Evolutionary conservation across 2,329 filamentous ascomycete species (phyloP).

Genomic region (Sclerotinia borealis): DNA sequence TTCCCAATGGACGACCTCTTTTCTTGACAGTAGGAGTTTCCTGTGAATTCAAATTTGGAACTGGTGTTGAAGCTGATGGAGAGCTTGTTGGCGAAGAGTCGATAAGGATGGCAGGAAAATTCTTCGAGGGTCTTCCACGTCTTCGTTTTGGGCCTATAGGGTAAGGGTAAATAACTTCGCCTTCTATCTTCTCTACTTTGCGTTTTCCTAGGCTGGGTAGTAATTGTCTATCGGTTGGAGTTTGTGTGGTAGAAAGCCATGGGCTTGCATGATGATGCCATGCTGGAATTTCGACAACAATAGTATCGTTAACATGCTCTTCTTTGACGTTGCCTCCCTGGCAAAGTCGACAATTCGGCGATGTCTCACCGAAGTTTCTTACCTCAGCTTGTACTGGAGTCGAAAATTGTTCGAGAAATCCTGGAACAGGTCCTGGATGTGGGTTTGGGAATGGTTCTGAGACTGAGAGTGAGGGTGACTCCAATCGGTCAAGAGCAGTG

Average conservation of each 20-base stretch:
- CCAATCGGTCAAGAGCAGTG: background rate
- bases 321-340: background rate
- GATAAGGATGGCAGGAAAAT: background rate
- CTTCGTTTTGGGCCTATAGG: constrained; percentile 1
- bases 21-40: background rate
- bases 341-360: too few relatives aligned
- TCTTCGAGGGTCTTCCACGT: background rate
- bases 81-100: background rate
- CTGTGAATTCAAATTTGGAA: background rate
- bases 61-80: background rate
- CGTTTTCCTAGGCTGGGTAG: background rate
- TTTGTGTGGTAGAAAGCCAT: background rate
- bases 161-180: background rate
- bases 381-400: background rate
- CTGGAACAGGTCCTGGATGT: too few relatives aligned
- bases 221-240: background rate
- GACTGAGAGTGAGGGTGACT: background rate
- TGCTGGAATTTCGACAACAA: background rate
- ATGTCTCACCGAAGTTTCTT: background rate
- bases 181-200: background rate
- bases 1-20: background rate
- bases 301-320: background rate
- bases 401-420: background rate
- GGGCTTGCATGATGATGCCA: background rate
- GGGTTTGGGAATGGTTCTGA: background rate